Base-by-base conservation (phyloP, 2,329 filamentous ascomycete species). In the Domatiomyces globalis region DNA sequence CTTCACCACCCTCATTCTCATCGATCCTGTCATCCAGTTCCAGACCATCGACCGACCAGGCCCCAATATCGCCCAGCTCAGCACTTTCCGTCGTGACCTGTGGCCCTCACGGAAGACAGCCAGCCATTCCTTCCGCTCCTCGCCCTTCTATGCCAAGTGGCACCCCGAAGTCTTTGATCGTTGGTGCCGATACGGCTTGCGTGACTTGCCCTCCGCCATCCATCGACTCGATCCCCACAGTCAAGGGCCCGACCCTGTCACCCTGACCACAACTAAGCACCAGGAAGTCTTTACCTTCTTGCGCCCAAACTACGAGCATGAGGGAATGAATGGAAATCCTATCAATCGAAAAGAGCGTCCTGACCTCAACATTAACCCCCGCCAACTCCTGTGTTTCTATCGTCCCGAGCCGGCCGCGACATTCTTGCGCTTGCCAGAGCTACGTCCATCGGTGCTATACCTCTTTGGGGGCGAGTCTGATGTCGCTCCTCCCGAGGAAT, bases 71-170 rank as follows among this genome's bases (percentile, higher is more conserved):
- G 85, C 20, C 66, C 89, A n/a, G 68, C 72, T 80, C 20, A 94
- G 87, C 36, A 77, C 83, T 9, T 74, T 75, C 57, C 81, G 90
- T 12, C 80, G 87, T 44, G 89, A 95, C 59, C 62, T 77, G 51
- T 96, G 90, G 92, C 84, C 87, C 0, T 87, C 84, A 0, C 78
- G 84, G 8, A 69, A 73, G 47, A 83, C 73, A 1, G 90, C 90
- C 18, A 75, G 74, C 49, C 76, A 75, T 10, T 69, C 78, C 9
- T 88, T 95, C 68, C 68, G 70, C 49, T 77, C 76, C 50, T 84
- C 75, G 61, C 77, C 78, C 44, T 94, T 94, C 70, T 95, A 94
- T 68, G 73, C 80, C 56, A 61, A 76, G 9, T 96, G 90, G 90
- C 87, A 96, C 61, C 73, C 77, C 1, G 77, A 88, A 45, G 88